Base-by-base conservation (phyloP, 306 rosid species). In the Citrullus mucosospermus region DNA sequence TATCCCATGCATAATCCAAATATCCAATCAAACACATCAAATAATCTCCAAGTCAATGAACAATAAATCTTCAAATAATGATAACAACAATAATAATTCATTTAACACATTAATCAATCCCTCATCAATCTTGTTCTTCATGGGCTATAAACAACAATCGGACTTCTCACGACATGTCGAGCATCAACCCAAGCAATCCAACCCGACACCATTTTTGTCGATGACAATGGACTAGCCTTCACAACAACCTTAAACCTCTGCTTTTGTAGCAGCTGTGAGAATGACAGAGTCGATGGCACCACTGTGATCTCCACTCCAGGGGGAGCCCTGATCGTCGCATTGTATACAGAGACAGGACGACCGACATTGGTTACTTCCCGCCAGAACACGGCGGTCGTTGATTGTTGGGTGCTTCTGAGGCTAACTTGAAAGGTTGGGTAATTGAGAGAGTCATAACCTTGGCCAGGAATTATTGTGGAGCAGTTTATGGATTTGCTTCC, bases 311-410 rank as follows among this genome's bases (percentile, higher is more conserved):
- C 83, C 38, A 92, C 90, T 43, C 96, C 96, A 69, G 79, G 84
- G 1, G 97, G 96, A 63, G 91, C 80, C 59, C 32, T 85, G 0
- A 92, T 48, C 6, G 93, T 86, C 77, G 87, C 93, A 71, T 88
- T 88, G 83, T 85, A 95, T 11, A 75, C 59, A 10, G 91, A 80
- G 10, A 71, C 80, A 14, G 87, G 88, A 17, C 81, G 85, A 12
- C 97, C 96, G 18, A 95, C 97, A 60, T 92, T 95, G 69, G 99
- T 95, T 48, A 92, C 92, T 62, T 62, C 84, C 46, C 99, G 81
- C 65, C 86, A 78, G 61, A 89, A 95, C 57, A 91, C 88, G 5
- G 80, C 86, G 1, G 78, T 39, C 8, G 92, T 85, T 14, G 59
- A 78, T 5, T 56, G 34, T 76, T 17, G 80, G 41, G 75, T 82